Evolutionary conservation across 1,284 basidiomycete species (phyloP).

Genomic region (Sanghuangporus weigelae): DNA sequence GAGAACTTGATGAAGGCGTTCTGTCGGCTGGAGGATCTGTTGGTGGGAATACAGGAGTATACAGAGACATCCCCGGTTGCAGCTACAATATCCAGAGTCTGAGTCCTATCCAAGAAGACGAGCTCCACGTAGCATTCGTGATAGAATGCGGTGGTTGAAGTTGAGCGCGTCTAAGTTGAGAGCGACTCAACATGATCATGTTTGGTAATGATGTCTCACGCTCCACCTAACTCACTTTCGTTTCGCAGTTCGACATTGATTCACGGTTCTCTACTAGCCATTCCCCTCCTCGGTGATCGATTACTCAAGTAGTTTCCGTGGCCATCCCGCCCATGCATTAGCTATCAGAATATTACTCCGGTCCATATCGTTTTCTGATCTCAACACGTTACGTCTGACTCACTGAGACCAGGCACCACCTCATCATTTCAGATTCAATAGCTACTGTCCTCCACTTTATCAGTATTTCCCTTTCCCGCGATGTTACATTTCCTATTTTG

Average conservation of each 20-base stretch:
- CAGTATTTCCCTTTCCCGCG: not conserved
- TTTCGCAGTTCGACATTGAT: too few relatives aligned
- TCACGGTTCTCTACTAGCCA: too few relatives aligned
- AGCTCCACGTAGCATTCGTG: not conserved
- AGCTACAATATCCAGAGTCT: not conserved
- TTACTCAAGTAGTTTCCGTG: too few relatives aligned
- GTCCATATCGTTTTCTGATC: not conserved
- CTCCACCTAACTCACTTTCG: not conserved
- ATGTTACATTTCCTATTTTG: too few relatives aligned
- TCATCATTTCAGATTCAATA: not conserved
- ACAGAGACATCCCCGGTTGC: constrained; percentile 15
- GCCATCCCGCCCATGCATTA: not conserved
- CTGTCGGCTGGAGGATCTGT: constrained; percentile 3
- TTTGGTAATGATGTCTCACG: not conserved
- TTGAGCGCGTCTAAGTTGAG: not conserved
- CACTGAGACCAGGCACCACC: not conserved
- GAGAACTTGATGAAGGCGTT: constrained; percentile 5
- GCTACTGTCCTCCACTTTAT: not conserved
- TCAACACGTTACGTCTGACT: not conserved
- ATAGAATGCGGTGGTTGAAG: not conserved
- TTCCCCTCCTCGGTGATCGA: too few relatives aligned
- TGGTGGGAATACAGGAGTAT: constrained; percentile 20
- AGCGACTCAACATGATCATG: not conserved
- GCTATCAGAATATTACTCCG: not conserved
- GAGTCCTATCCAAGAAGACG: not conserved